These are phyloP conservation scores for Theileria orientalis DNA, from an alignment of 169 alveolate species.

Conservation along the genomic window DNA sequence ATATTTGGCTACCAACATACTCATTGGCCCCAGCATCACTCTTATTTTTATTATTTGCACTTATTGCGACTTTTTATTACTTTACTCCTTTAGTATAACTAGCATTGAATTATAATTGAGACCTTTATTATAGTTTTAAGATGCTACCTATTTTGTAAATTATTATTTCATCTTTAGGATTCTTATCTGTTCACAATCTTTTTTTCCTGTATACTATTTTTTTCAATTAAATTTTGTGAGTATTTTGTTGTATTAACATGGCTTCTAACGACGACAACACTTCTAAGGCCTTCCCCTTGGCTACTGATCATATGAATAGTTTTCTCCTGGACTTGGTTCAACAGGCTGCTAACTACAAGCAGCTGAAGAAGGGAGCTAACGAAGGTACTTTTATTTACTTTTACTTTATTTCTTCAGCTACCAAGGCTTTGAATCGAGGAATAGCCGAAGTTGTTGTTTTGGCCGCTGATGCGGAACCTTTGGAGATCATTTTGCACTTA, in stretches of 20 bases:
- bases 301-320: constrained; percentile 84
- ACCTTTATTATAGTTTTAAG: too few species aligned
- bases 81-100: too few species aligned
- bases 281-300: constrained; percentile 89
- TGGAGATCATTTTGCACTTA: constrained; percentile 97
- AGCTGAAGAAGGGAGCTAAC: constrained; percentile 92
- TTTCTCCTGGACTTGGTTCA: constrained; percentile 87
- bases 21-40: too few species aligned
- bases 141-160: not conserved
- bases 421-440: constrained; percentile 97
- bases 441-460: constrained; percentile 94
- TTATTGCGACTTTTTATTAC: too few species aligned
- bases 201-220: not conserved
- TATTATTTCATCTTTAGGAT: not conserved
- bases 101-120: too few species aligned
- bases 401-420: constrained; percentile 84
- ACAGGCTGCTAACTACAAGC: constrained; percentile 92
- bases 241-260: constrained; percentile 17
- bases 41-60: too few species aligned
- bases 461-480: constrained; percentile 99
- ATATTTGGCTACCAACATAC: too few species aligned
- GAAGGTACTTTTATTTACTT: constrained; percentile 71
- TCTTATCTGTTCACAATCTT: too few species aligned
- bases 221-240: not conserved
- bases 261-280: constrained; percentile 24